Evolutionary conservation across 1,284 basidiomycete genomes (phyloP).

Genomic region (Tilletia caries): DNA sequence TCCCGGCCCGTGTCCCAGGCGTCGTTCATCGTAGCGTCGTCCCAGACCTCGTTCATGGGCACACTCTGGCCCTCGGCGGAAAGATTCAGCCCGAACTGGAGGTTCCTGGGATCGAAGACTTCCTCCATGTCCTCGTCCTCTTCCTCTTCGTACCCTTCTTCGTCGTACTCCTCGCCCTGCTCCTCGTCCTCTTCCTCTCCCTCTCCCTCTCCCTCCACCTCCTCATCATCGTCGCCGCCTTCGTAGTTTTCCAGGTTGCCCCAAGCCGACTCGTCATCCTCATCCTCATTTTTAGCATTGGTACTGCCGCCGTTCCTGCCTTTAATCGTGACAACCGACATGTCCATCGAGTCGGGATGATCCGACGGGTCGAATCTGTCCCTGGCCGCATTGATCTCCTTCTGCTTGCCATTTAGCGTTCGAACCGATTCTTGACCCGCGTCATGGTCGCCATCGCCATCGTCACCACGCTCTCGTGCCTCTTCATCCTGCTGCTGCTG

Average conservation of each 20-base stretch:
- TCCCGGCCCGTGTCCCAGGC: conserved; percentile 24
- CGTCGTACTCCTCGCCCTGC: background rate
- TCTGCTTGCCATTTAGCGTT: too few species aligned
- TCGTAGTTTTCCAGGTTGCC: background rate
- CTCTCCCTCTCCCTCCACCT: background rate
- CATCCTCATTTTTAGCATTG: background rate
- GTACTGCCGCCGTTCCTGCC: too few species aligned
- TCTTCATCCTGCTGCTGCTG: too few species aligned
- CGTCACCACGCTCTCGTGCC: too few species aligned
- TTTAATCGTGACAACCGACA: too few species aligned
- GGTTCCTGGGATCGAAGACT: background rate
- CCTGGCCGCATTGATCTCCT: too few species aligned
- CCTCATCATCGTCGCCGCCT: background rate
- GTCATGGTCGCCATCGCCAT: too few species aligned
- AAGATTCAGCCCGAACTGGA: background rate
- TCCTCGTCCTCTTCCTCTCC: background rate
- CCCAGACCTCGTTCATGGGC: conserved; percentile 23
- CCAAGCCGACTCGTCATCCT: background rate
- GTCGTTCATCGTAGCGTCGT: conserved; percentile 25
- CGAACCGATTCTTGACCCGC: too few species aligned
- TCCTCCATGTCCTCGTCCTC: background rate
- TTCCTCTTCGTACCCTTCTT: background rate
- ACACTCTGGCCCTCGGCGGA: background rate
- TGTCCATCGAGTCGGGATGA: too few species aligned
- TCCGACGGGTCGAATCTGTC: too few species aligned